Percentiles rank a stretch among this genome's conserved stretches.
phyloP scores from a whole-genome alignment of 2,329 filamentous ascomycete genomes.

The Westerdykella aurantiaca region DNA sequence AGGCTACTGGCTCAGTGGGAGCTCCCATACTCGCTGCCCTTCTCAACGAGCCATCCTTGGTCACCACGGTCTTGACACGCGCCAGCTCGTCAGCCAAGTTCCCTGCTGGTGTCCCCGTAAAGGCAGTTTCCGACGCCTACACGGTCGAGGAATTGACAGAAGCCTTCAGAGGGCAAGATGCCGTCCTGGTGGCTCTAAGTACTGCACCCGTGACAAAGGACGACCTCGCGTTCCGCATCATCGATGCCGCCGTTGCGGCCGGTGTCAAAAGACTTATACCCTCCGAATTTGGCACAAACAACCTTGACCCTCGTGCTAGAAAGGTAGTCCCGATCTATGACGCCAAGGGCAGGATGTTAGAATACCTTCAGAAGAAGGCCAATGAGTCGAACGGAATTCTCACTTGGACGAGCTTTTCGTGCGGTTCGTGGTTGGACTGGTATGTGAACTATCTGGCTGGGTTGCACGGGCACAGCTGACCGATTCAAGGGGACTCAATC shows the following conservation, averaged over 20 bases:
- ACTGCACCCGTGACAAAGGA: constrained; percentile 19
- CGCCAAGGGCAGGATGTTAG: constrained; percentile 30
- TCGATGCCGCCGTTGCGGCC: constrained; percentile 38
- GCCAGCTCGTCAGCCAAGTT: constrained; percentile 18
- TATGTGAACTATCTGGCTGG: neutral
- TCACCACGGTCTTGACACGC: constrained; percentile 31
- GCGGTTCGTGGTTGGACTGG: constrained; percentile 23
- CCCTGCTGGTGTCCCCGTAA: constrained; percentile 21
- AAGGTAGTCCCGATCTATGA: constrained; percentile 33
- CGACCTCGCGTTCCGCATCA: constrained; percentile 22
- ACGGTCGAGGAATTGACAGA: constrained; percentile 21
- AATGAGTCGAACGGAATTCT: constrained; percentile 12
- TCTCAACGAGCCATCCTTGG: constrained; percentile 29
- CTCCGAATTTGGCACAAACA: constrained; percentile 37
- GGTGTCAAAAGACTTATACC: constrained; percentile 39
- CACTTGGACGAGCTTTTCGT: constrained; percentile 17
- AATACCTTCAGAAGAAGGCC: constrained; percentile 29
- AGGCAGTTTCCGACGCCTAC: constrained; percentile 22
- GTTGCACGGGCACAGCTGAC: neutral
- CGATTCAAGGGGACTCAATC: constrained; percentile 11
- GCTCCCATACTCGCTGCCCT: constrained; percentile 26
- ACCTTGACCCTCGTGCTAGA: constrained; percentile 24
- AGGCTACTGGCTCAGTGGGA: constrained; percentile 20
- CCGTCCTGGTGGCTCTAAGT: constrained; percentile 32
- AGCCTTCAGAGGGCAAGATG: constrained; percentile 35